Conservation (phyloP, 2,329 filamentous ascomycete genomes). For the Fusarium sublunatum region DNA sequence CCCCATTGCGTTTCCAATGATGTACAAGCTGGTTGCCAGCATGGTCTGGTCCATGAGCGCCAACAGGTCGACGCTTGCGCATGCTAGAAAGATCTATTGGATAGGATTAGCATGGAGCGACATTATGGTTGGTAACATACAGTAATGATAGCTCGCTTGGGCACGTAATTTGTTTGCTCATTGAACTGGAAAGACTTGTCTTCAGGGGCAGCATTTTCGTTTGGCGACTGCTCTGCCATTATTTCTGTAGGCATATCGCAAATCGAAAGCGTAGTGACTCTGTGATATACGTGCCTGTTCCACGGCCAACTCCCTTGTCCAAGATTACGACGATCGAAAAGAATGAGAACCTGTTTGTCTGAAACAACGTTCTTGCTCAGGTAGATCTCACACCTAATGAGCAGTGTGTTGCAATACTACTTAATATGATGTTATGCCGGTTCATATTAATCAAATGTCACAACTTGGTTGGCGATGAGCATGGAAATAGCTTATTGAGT, state of each 20-base stretch:
- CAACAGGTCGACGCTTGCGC: conserved; percentile 65
- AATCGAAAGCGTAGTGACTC: background rate
- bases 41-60: conserved; percentile 70
- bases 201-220: conserved; percentile 16
- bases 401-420: too few species aligned
- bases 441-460: too few species aligned
- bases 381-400: background rate
- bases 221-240: conserved; percentile 1
- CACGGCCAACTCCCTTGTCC: too few species aligned
- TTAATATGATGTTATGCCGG: too few species aligned
- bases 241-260: background rate
- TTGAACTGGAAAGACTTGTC: conserved; percentile 56
- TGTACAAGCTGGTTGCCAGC: conserved; percentile 64
- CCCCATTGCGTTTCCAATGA: conserved; percentile 62
- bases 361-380: background rate
- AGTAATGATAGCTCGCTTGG: conserved; percentile 62
- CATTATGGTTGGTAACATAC: conserved; percentile 45
- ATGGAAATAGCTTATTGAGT: too few species aligned
- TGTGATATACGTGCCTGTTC: too few species aligned
- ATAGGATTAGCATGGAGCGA: fast-evolving
- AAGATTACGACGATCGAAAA: conserved; percentile 8
- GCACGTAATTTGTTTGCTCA: conserved; percentile 68
- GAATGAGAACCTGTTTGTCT: conserved; percentile 28
- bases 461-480: too few species aligned
- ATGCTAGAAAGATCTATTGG: conserved; percentile 65